These are phyloP conservation scores for Diaporthe eres DNA, from an alignment of 2,329 filamentous ascomycete species.

Conservation along the genomic window DNA sequence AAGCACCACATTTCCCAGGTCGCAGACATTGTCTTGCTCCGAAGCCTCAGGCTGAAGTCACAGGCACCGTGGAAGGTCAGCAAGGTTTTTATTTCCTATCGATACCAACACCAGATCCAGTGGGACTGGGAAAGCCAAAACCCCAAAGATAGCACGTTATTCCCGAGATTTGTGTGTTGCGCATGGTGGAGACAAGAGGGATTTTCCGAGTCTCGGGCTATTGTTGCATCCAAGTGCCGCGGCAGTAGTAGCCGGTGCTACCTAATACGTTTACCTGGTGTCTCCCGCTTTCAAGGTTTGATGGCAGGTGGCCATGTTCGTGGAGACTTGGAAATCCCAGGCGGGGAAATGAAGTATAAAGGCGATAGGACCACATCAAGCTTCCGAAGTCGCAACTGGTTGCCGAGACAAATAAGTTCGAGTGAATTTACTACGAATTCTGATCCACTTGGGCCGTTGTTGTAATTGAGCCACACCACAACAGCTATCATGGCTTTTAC, in stretches of 20 bases:
- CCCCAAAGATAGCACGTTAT: background rate
- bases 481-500: background rate
- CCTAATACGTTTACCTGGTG: background rate
- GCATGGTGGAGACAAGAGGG: background rate
- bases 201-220: background rate
- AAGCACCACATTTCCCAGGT: no score
- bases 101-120: no score
- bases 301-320: background rate
- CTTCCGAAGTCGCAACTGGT: no score
- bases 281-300: background rate
- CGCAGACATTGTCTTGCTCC: no score
- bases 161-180: background rate
- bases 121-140: no score
- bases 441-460: no score
- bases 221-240: slow-evolving; percentile 1
- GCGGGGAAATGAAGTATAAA: slow-evolving; percentile 5
- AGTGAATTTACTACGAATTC: no score
- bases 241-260: background rate
- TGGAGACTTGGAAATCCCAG: background rate
- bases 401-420: background rate
- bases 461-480: background rate
- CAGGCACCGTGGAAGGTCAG: no score
- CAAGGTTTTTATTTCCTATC: no score
- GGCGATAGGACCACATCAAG: background rate
- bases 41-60: no score